Evolutionary conservation across 192 early-diverging fungal species (phyloP).

Genomic region (Neocallimastix lanati): DNA sequence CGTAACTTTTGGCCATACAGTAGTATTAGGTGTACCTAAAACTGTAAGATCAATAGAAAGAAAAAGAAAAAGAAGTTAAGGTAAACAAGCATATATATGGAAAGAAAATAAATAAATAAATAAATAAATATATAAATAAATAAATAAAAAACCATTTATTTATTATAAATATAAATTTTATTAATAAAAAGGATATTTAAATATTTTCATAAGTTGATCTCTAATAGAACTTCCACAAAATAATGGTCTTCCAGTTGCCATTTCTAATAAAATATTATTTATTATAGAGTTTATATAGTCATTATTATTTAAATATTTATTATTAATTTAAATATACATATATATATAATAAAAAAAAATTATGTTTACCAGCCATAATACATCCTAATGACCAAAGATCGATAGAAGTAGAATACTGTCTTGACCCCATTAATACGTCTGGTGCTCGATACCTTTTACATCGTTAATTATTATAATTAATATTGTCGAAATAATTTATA

Average conservation of each 20-base stretch:
- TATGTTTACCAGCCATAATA: conserved; percentile 65
- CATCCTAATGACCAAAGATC: conserved; percentile 79
- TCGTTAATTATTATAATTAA: not conserved
- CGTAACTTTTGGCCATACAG: conserved; percentile 67
- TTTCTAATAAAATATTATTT: no score
- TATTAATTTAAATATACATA: no score
- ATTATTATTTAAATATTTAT: no score
- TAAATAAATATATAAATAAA: no score
- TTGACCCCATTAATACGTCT: conserved; percentile 72
- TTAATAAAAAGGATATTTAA: conserved; percentile 28
- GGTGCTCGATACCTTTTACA: conserved; percentile 73
- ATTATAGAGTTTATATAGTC: no score
- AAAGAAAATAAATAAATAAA: no score
- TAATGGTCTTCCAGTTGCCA: conserved; percentile 71
- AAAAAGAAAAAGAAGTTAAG: not conserved
- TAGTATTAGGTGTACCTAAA: conserved; percentile 62
- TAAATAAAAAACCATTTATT: no score
- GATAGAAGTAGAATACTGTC: conserved; percentile 72
- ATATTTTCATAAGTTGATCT: conserved; percentile 79
- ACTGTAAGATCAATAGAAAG: conserved; percentile 16
- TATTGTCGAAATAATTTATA: no score
- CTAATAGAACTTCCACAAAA: conserved; percentile 76
- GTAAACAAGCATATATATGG: no score
- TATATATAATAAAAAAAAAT: no score
- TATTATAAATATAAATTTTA: not conserved